Conservation (phyloP, 306 rosid species). For the Vicia villosa region DNA sequence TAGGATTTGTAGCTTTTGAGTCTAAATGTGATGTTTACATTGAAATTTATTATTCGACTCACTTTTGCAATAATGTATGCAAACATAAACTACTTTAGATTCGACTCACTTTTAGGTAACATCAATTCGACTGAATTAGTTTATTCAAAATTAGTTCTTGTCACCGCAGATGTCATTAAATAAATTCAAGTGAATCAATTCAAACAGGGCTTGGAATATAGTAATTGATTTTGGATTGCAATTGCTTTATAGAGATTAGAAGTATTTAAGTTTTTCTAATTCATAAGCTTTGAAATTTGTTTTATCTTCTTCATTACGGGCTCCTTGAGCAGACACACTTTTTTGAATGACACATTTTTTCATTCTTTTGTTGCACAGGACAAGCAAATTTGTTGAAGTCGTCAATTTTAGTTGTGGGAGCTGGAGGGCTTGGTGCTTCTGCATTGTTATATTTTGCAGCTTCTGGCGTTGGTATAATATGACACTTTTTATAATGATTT, state of each 20-base stretch:
- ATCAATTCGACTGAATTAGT: no score
- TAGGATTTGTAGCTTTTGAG: no score
- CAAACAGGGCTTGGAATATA: not conserved
- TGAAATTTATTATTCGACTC: no score
- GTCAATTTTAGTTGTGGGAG: conserved; percentile 88
- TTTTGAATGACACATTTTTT: not conserved
- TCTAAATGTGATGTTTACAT: no score
- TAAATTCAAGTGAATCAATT: not conserved
- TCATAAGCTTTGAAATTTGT: not conserved
- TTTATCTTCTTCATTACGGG: not conserved
- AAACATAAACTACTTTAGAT: no score
- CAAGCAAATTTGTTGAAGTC: conserved; percentile 79
- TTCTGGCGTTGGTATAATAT: conserved; percentile 75
- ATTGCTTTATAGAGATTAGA: not conserved
- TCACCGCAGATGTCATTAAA: not conserved
- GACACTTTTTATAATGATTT: not conserved
- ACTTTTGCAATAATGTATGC: no score
- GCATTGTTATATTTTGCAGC: conserved; percentile 91
- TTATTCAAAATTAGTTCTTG: no score
- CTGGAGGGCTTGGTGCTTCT: conserved; percentile 96
- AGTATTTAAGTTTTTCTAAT: not conserved
- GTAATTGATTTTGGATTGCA: not conserved
- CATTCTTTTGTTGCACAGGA: conserved; percentile 43
- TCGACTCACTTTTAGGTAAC: no score
- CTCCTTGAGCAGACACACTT: not conserved